These are phyloP conservation scores for Lactifluus hygrophoroides DNA, from an alignment of 768 basidiomycete genomes.

Conservation along the genomic window DNA sequence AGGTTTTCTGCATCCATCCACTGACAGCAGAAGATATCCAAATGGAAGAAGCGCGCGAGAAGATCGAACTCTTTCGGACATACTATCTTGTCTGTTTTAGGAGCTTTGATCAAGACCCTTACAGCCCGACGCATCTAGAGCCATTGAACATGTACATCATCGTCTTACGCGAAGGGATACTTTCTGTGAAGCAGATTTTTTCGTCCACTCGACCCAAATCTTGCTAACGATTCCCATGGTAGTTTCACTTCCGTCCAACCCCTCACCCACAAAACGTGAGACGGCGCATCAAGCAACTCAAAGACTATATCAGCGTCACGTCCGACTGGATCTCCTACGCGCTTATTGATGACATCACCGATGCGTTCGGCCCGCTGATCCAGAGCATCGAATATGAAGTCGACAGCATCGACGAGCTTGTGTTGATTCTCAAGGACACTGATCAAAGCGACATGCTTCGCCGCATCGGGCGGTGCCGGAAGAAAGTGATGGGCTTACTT, in stretches of 20 bases:
- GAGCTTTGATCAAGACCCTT: conserved; percentile 97
- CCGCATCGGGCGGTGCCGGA: conserved; percentile 93
- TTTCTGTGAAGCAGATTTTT: conserved; percentile 56
- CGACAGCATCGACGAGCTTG: conserved; percentile 96
- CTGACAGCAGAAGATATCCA: conserved; percentile 98
- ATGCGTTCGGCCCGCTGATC: conserved; percentile 96
- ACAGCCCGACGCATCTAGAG: conserved; percentile 94
- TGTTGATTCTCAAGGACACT: conserved; percentile 89
- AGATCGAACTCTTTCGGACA: conserved; percentile 97
- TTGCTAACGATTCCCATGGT: neutral
- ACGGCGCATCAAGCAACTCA: conserved; percentile 95
- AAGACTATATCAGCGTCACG: conserved; percentile 97
- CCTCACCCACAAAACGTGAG: conserved; percentile 98
- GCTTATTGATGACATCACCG: conserved; percentile 98
- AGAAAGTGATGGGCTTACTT: conserved; percentile 98
- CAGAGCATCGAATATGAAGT: conserved; percentile 99
- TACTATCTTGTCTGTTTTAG: conserved; percentile 99
- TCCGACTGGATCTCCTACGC: conserved; percentile 99
- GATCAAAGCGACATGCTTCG: conserved; percentile 98
- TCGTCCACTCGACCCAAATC: neutral
- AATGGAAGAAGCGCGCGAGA: conserved; percentile 99
- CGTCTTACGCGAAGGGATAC: conserved; percentile 92
- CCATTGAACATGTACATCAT: conserved; percentile 99
- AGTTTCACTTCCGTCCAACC: conserved; percentile 97
- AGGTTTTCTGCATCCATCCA: conserved; percentile 97